Evolutionary conservation across 2,329 filamentous ascomycete genomes (phyloP), one percentile per base, ranked within the genome.

Genomic region (Lojkania enalia): DNA sequence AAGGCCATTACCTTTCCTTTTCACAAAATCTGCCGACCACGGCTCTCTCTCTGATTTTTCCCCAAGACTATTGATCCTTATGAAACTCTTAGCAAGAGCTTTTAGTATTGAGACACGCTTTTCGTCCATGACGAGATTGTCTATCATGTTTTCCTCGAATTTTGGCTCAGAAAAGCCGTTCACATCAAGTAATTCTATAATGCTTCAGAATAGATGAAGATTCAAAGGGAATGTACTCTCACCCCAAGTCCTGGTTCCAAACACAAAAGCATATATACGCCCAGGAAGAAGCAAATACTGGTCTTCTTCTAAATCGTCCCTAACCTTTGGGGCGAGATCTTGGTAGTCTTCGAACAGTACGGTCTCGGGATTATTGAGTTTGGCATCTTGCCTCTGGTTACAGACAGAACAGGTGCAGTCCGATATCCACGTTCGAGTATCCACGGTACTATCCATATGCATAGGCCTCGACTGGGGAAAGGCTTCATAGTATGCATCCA

Each of bases 1-100:
- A 25, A 78, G 67, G 11, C 77, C 76, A 18, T 68, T 67, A n/a
- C 77, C 77, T 52, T 79, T 80, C 20, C 74, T 75, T 14, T 71
- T 64, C 14, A 79, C 73, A 14, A 79, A 62, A 50, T 79, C 76
- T 19, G 20, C n/a, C n/a, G n/a, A n/a, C n/a, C n/a, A n/a, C n/a
- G n/a, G n/a, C n/a, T n/a, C n/a, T n/a, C n/a, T n/a, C 14, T 13
- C 14, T 27, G 23, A 39, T 7, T 27, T 9, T 9, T 16, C 30
- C 30, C 14, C 30, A 7, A 12, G 30, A 16, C 35, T n/a, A 9
- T 37, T 16, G 16, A 27, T 32, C 16, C 42, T 32, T 2, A 38
- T 46, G 32, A 42, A 46, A 13, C 29, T 46, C 18, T 42, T 41
- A 2, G 38, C 44, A 27, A 46, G 36, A 12, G 37, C 44, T 20